These are phyloP conservation scores for Phlyctochytrium arcticum DNA, from an alignment of 192 early-diverging fungal genomes.

Conservation along the genomic window DNA sequence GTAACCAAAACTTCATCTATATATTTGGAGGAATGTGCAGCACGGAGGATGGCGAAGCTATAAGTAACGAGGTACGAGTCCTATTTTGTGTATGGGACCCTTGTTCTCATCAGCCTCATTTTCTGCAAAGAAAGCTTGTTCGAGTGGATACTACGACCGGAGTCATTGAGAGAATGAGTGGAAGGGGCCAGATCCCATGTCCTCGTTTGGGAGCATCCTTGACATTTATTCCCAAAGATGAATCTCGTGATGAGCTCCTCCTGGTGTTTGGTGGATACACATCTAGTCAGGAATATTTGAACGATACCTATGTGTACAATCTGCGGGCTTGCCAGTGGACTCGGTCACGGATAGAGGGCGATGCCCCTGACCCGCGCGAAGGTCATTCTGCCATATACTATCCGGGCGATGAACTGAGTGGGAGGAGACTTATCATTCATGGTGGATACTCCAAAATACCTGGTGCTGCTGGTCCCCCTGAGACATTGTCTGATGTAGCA, in stretches of 20 bases:
- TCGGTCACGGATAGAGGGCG: not conserved
- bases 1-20: not conserved
- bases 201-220: conserved; percentile 9
- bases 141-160: not conserved
- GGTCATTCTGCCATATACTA: conserved; percentile 19
- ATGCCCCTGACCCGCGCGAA: conserved; percentile 3
- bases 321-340: not conserved
- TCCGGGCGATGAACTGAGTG: not conserved
- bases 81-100: not conserved
- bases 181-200: not conserved
- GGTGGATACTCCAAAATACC: conserved; percentile 17
- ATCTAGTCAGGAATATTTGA: not conserved
- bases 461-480: not conserved
- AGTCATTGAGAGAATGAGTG: not conserved
- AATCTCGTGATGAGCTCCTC: not conserved
- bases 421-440: conserved; percentile 2
- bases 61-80: not conserved
- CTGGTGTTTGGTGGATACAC: not conserved
- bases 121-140: no score
- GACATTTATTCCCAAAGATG: conserved; percentile 3
- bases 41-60: not conserved
- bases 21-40: not conserved
- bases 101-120: no score
- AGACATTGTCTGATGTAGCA: conserved; percentile 4
- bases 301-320: conserved; percentile 19